These are phyloP conservation scores for Pseudocercospora musae DNA, from an alignment of 2,329 filamentous ascomycete species.

Conservation along the genomic window DNA sequence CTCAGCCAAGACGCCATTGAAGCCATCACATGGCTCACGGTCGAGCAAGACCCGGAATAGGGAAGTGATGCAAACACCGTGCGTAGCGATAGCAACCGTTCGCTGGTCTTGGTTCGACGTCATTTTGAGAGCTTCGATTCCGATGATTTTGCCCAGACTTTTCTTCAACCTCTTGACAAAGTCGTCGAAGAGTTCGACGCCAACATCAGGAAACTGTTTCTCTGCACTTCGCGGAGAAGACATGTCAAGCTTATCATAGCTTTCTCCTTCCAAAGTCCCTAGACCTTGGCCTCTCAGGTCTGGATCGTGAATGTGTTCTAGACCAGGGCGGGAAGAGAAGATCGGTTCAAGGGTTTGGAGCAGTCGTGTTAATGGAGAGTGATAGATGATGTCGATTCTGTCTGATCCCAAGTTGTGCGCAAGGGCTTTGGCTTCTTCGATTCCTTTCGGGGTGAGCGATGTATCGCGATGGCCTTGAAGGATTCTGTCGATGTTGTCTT, in stretches of 20 bases:
- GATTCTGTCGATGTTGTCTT: neutral
- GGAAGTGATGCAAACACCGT: neutral
- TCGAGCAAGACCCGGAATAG: neutral
- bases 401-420: neutral
- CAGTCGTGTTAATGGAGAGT: neutral
- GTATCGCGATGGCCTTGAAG: neutral
- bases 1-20: neutral
- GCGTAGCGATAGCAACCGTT: neutral
- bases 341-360: neutral
- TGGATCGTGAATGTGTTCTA: neutral
- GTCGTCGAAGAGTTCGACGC: neutral
- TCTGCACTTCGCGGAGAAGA: neutral
- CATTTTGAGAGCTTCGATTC: neutral
- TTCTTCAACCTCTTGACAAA: neutral
- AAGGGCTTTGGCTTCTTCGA: neutral
- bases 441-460: neutral
- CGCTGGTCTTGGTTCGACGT: neutral
- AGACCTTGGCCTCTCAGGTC: neutral
- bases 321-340: neutral
- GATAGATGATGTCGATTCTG: neutral
- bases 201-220: neutral
- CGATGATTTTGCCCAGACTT: neutral
- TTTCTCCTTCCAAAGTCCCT: neutral
- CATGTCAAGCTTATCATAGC: neutral
- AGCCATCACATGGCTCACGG: neutral